Base-by-base conservation (phyloP, 495 filamentous ascomycete genomes). In the Terfezia boudieri region DNA sequence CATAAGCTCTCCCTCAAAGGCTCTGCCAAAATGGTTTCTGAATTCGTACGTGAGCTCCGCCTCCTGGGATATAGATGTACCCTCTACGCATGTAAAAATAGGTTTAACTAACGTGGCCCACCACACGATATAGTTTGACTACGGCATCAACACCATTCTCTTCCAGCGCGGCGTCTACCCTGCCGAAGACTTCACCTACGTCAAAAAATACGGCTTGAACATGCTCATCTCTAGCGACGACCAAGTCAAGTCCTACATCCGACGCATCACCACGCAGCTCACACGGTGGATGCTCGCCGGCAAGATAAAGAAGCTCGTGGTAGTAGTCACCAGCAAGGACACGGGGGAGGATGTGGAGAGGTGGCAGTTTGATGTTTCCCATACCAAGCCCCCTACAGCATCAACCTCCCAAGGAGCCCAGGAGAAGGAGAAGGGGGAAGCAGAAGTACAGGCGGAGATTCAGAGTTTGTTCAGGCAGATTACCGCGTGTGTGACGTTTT, bases 161-260 rank as follows among this genome's bases (percentile, higher is more conserved):
- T 93, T 94, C 74, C 92, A 96, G 67, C 76, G 90, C 60, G 90
- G 87, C 52, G 90, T 98, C 53, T 98, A 98, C 68, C 90, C 92
- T 41, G 88, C 90, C 36, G 90, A 98, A 62, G 90, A 98, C 71
- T 98, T 98, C 66, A 87, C 83, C 58, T 81, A 89, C 22, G 86
- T 98, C 61, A 96, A 96, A 70, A 98, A 98, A 73, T 98, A 98
- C 79, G 92, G 92, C 61, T 79, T 98, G 60, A 96, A 93, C 63
- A 96, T 98, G 86, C 83, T 95, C 41, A 86, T 95, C 38, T 86
- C 90, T 16, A 79, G 84, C 55, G 90, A 98, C 69, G 90, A 96
- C 71, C 87, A 96, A 67, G 90, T 98, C 60, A 92, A 93, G 71
- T 86, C 88, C 52, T 98, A 98, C 68, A 92, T 84, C 11, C 80